Conservation (phyloP, 371 early-diverging fungal species). For the Actinomucor elegans region DNA sequence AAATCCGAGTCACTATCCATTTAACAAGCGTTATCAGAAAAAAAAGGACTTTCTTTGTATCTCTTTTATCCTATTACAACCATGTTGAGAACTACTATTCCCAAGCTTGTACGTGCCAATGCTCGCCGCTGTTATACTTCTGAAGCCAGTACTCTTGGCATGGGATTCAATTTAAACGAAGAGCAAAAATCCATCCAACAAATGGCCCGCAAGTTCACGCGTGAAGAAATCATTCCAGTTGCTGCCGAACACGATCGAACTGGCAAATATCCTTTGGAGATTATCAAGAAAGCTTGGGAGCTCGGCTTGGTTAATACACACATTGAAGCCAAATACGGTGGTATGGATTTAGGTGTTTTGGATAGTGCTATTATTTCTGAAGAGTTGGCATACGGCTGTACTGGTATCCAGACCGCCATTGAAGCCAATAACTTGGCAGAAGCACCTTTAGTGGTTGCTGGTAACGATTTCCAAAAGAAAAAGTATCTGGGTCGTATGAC, state of each 20-base stretch:
- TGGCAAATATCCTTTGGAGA: constrained; percentile 89
- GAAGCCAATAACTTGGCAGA: constrained; percentile 95
- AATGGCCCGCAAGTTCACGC: constrained; percentile 91
- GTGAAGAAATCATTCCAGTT: constrained; percentile 89
- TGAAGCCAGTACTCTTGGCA: constrained; percentile 24
- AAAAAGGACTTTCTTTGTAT: background rate
- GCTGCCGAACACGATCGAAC: constrained; percentile 94
- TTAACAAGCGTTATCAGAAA: background rate
- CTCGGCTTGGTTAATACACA: constrained; percentile 94
- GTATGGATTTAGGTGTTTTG: constrained; percentile 80
- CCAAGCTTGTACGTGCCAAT: background rate
- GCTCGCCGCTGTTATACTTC: constrained; percentile 13
- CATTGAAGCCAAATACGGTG: constrained; percentile 86
- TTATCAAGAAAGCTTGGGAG: constrained; percentile 96
- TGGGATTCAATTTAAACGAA: constrained; percentile 71
- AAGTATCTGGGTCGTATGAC: constrained; percentile 95
- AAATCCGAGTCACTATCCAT: background rate
- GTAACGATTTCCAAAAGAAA: constrained; percentile 81
- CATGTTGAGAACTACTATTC: constrained; percentile 13
- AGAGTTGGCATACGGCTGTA: constrained; percentile 93
- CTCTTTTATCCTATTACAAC: background rate
- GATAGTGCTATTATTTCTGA: constrained; percentile 84
- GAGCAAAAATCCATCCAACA: constrained; percentile 89
- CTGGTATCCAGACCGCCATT: constrained; percentile 96
- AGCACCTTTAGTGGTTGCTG: constrained; percentile 91